Conservation (phyloP, 148 eudicot genomes). For the Mesembryanthemum crystallinum region DNA sequence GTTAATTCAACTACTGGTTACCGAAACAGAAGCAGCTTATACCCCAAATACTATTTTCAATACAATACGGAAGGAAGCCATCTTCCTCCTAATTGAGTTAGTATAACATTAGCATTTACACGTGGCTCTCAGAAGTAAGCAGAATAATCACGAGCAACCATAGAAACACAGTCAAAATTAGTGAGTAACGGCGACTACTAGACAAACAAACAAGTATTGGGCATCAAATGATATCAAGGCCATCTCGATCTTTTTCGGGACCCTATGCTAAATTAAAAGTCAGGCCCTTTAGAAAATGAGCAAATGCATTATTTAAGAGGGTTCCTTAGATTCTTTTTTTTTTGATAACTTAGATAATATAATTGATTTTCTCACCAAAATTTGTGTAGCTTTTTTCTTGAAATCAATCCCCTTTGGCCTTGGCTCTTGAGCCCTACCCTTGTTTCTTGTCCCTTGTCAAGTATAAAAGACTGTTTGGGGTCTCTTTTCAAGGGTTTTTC, state of each 20-base stretch:
- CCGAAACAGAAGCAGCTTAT: neutral
- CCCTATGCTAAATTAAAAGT: too few relatives aligned
- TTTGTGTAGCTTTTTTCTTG: too few relatives aligned
- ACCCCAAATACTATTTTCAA: neutral
- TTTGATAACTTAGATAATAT: too few relatives aligned
- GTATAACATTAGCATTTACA: neutral
- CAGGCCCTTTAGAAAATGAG: too few relatives aligned
- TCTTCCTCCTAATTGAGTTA: neutral
- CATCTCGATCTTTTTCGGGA: too few relatives aligned
- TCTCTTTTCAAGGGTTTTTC: slow-evolving; percentile 11
- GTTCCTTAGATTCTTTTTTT: too few relatives aligned
- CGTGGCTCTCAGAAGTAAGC: neutral
- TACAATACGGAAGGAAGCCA: neutral
- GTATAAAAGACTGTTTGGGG: slow-evolving; percentile 4
- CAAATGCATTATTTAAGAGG: too few relatives aligned
- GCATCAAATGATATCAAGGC: too few relatives aligned
- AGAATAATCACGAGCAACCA: neutral
- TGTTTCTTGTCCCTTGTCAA: neutral
- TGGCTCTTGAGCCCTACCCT: too few relatives aligned
- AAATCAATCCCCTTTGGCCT: neutral
- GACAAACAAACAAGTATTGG: neutral
- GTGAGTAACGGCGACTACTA: neutral
- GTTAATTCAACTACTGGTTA: neutral
- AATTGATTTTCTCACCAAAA: neutral
- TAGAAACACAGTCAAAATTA: neutral